Evolutionary conservation across 768 basidiomycete genomes (phyloP).

Genomic region (Boletus pseudo-olivaceus): DNA sequence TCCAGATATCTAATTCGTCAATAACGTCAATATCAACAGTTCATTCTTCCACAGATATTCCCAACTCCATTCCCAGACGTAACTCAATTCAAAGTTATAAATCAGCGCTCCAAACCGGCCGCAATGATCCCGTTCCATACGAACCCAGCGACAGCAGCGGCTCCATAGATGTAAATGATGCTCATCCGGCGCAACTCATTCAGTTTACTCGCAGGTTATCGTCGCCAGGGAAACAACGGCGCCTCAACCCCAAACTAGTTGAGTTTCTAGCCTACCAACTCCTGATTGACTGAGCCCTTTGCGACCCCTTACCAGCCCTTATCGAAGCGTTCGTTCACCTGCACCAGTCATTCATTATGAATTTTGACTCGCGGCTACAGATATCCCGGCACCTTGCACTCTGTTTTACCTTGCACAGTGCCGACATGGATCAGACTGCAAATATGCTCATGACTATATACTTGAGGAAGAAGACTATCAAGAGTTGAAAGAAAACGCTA

Average conservation of each 20-base stretch:
- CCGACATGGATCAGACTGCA: slow-evolving; percentile 55
- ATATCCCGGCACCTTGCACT: slow-evolving; percentile 65
- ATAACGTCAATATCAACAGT: slow-evolving; percentile 2
- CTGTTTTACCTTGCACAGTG: slow-evolving; percentile 61
- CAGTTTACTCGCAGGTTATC: slow-evolving; percentile 28
- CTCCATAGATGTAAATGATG: slow-evolving; percentile 45
- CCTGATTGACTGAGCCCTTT: slow-evolving; percentile 20
- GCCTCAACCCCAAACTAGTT: slow-evolving; percentile 54
- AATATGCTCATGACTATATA: slow-evolving; percentile 60
- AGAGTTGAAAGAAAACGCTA: slow-evolving; percentile 54
- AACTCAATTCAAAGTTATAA: slow-evolving; percentile 40
- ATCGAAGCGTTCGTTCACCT: slow-evolving; percentile 53
- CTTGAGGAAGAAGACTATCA: slow-evolving; percentile 50
- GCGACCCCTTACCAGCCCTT: slow-evolving; percentile 40
- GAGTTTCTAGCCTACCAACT: slow-evolving; percentile 22
- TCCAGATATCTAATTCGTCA: slow-evolving; percentile 14
- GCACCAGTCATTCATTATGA: neutral
- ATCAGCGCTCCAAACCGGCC: slow-evolving; percentile 32
- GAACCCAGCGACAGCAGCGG: slow-evolving; percentile 43
- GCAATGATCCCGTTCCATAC: slow-evolving; percentile 34
- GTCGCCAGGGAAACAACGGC: slow-evolving; percentile 37
- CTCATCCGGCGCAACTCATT: slow-evolving; percentile 22
- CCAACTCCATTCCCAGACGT: slow-evolving; percentile 13
- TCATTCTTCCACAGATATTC: slow-evolving; percentile 11
- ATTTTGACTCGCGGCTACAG: slow-evolving; percentile 19